Conservation (phyloP, 1,139 yeast species). For the Blastobotrys capitulatus region DNA sequence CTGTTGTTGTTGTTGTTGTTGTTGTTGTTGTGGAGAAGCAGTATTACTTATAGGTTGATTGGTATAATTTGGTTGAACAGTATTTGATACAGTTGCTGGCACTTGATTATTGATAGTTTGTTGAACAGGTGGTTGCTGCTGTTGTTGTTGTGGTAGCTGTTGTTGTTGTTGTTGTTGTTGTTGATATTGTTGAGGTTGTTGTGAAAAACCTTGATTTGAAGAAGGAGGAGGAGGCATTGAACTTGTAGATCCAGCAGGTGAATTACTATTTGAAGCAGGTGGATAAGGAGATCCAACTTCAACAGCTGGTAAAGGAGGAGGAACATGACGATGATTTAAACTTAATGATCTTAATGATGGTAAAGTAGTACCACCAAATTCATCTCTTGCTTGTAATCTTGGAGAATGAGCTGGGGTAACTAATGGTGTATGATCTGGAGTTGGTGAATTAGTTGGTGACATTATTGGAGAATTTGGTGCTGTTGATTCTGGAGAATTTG, state of each 20-base stretch:
- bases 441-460: slow-evolving; percentile 38
- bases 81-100: no score
- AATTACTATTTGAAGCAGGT: no score
- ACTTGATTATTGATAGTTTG: no score
- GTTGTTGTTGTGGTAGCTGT: not conserved
- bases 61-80: not conserved
- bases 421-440: slow-evolving; percentile 52
- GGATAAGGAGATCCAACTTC: slow-evolving; percentile 27
- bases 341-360: slow-evolving; percentile 37
- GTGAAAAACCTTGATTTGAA: not conserved
- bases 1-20: slow-evolving; percentile 5
- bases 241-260: no score
- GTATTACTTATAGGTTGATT: not conserved
- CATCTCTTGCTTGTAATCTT: slow-evolving; percentile 37
- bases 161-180: not conserved
- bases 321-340: slow-evolving; percentile 30
- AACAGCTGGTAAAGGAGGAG: slow-evolving; percentile 34
- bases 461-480: slow-evolving; percentile 52
- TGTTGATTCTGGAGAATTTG: slow-evolving; percentile 70
- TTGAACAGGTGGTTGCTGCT: no score
- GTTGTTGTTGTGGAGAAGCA: slow-evolving; percentile 1
- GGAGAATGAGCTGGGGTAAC: slow-evolving; percentile 59
- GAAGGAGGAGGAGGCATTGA: not conserved
- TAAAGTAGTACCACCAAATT: slow-evolving; percentile 32
- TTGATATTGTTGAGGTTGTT: no score